Base-by-base conservation (phyloP, 176 grass and related monocot genomes). In the Guadua angustifolia region DNA sequence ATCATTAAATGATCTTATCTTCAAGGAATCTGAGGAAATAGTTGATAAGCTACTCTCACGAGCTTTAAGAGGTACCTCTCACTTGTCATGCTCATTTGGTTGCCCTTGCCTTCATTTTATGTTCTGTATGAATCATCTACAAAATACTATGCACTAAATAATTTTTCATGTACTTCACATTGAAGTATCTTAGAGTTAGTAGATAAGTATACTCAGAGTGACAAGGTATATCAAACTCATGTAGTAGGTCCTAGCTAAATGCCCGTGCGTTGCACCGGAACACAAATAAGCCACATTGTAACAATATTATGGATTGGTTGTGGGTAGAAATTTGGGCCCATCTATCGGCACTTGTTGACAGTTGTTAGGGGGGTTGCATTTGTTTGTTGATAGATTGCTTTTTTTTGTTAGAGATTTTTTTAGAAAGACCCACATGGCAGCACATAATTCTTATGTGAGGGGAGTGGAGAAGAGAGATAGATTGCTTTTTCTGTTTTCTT, bases 1-100 rank as follows among this genome's bases (percentile, higher is more conserved):
- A 85, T 99, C 93, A 58, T 78, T 99, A 67, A 83, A 92, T 61
- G 96, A 99, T 82, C 94, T 99, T 79, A 92, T 95, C 61, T 95
- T 95, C 39, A 80, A 88, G 83, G 96, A 99, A 85, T 94, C 83
- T 5, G 83, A 77, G 59, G 89, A 92, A 66, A 77, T 92, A 81
- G 87, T 90, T 9, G 88, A 90, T 72, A 92, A 91, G 81, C 88
- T 99, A 92, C 81, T 99, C 15, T 78, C 43, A 0, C 89, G 86
- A 42, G 93, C 96, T 78, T 81, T 99, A 72, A 94, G 69, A 92
- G 96, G 96, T 99, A 91, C 52, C 65, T 12, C 22, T 83, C 9
- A 18, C 56, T 78, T 58, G 10, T 81, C 22, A 42, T 79, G 29
- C 52, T 93, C 57, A 79, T 91, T 73, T 86, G 78, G 5, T 65